These are phyloP conservation scores for Polygonum maritimum DNA, from an alignment of 148 eudicot genomes.

Conservation along the genomic window DNA sequence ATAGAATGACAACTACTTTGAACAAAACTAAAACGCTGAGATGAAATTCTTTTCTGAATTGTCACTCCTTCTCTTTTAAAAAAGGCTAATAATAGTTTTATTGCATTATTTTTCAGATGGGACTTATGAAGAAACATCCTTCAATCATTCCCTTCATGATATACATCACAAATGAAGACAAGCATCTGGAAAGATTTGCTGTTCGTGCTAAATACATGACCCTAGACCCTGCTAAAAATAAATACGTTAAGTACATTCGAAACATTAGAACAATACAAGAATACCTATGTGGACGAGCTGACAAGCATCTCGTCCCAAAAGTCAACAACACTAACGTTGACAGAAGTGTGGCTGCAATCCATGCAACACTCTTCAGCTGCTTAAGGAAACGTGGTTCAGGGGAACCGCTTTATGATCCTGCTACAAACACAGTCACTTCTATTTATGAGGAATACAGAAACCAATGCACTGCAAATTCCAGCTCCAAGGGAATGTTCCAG, in stretches of 20 bases:
- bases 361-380: conserved; percentile 83
- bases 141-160: conserved; percentile 93
- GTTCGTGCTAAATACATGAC: conserved; percentile 98
- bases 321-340: conserved; percentile 91
- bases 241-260: conserved; percentile 79
- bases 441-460: conserved; percentile 74
- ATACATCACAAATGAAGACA: conserved; percentile 81
- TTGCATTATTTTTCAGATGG: conserved; percentile 54
- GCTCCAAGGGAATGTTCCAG: conserved; percentile 91
- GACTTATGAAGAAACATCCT: conserved; percentile 96
- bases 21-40: too few species aligned
- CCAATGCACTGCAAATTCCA: conserved; percentile 77
- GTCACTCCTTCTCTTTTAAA: background rate
- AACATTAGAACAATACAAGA: conserved; percentile 90
- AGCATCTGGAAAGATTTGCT: conserved; percentile 94
- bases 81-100: conserved; percentile 1
- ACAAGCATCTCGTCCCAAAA: conserved; percentile 86
- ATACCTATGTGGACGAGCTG: conserved; percentile 78
- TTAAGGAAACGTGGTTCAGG: conserved; percentile 73
- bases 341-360: conserved; percentile 85
- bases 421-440: conserved; percentile 58
- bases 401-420: conserved; percentile 62
- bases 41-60: background rate
- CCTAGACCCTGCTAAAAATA: conserved; percentile 80
- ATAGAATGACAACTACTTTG: too few species aligned